These are phyloP conservation scores for Trichoderma citrinoviride DNA, from an alignment of 2,329 filamentous ascomycete genomes.

Conservation along the genomic window DNA sequence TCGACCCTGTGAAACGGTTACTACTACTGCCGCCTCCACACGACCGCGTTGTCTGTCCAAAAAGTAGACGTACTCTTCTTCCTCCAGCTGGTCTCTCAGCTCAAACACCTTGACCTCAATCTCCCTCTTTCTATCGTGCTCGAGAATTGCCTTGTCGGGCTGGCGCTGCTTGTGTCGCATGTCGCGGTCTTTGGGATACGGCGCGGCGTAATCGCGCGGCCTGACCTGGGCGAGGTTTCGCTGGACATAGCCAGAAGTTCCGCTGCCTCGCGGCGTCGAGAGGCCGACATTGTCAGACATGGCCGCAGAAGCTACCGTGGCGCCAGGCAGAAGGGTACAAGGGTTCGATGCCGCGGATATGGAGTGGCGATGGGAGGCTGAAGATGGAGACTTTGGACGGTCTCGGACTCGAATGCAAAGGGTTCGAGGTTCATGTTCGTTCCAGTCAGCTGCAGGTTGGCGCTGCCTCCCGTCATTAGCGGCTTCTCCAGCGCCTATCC, in stretches of 20 bases:
- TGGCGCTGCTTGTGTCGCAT: slow-evolving; percentile 75
- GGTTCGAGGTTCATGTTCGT: not conserved
- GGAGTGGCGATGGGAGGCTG: not conserved
- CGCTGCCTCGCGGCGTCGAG: slow-evolving; percentile 87
- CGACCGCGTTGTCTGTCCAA: not conserved
- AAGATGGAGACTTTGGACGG: not conserved
- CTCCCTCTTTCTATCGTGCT: slow-evolving; percentile 87
- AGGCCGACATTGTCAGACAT: slow-evolving; percentile 99
- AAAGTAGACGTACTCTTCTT: slow-evolving; percentile 62
- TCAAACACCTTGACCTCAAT: slow-evolving; percentile 94
- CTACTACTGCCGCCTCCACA: slow-evolving; percentile 18
- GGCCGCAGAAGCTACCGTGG: not conserved
- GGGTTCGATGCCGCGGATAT: no score
- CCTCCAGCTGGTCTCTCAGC: slow-evolving; percentile 84
- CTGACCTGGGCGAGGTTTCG: slow-evolving; percentile 87
- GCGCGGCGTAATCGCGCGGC: slow-evolving; percentile 75
- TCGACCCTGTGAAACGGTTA: slow-evolving; percentile 54
- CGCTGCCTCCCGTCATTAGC: slow-evolving; percentile 9
- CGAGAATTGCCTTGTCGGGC: slow-evolving; percentile 87
- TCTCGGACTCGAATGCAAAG: not conserved
- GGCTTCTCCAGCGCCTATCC: not conserved
- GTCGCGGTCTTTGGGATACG: slow-evolving; percentile 71
- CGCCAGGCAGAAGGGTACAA: no score
- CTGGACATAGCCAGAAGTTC: slow-evolving; percentile 96
- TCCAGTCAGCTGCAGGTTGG: not conserved